Evolutionary conservation across 2,329 filamentous ascomycete species (phyloP).

Genomic region (Pyricularia sp.): DNA sequence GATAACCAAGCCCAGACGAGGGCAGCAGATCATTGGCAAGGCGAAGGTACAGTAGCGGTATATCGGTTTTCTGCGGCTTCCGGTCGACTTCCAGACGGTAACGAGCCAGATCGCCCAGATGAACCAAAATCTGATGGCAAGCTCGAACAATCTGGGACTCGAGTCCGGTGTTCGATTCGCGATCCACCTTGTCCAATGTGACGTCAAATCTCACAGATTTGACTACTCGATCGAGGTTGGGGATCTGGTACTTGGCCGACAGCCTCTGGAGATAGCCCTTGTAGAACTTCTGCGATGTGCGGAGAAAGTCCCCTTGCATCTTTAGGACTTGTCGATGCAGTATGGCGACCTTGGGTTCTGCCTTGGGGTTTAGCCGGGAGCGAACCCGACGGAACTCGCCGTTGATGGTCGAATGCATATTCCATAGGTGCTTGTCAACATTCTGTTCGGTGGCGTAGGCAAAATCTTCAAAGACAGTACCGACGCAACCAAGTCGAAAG

Average conservation of each 20-base stretch:
- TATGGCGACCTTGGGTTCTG: conserved; percentile 40
- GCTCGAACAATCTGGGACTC: conserved; percentile 56
- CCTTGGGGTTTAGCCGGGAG: conserved; percentile 33
- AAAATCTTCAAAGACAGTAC: conserved; percentile 64
- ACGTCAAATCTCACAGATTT: conserved; percentile 34
- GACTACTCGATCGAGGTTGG: conserved; percentile 30
- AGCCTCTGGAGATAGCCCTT: conserved; percentile 74
- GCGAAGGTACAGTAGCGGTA: conserved; percentile 74
- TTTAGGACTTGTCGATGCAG: conserved; percentile 71
- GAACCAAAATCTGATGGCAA: conserved; percentile 76
- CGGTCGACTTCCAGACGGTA: conserved; percentile 70
- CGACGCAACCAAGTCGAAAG: conserved; percentile 63
- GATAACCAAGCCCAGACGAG: conserved; percentile 70
- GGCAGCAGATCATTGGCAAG: conserved; percentile 74
- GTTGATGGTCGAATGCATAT: conserved; percentile 68
- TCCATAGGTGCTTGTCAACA: conserved; percentile 68
- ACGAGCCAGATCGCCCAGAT: conserved; percentile 80
- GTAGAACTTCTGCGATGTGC: conserved; percentile 83
- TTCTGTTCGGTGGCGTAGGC: conserved; percentile 52
- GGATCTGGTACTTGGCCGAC: conserved; percentile 44
- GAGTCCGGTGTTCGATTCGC: conserved; percentile 24
- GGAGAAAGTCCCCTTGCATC: conserved; percentile 76
- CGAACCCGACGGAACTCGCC: conserved; percentile 65
- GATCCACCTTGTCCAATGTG: conserved; percentile 29
- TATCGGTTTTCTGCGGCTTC: conserved; percentile 68